These are phyloP conservation scores for Globisporangium cylindrosporum DNA, from an alignment of 352 stramenopile species.

Conservation along the genomic window DNA sequence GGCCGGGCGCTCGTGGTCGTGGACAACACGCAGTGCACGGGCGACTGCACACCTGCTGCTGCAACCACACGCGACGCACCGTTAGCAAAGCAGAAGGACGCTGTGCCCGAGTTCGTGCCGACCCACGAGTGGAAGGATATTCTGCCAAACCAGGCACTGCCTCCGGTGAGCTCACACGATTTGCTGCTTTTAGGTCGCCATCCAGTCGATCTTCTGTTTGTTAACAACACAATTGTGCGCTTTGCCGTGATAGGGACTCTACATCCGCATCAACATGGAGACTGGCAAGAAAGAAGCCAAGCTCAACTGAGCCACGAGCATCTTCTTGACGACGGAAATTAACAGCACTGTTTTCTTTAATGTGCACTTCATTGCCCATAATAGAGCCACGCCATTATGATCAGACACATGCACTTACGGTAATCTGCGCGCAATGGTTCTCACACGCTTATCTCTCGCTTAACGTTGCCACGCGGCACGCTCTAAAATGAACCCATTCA, in stretches of 20 bases:
- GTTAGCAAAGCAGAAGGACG: background rate
- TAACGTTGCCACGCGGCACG: background rate
- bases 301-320: conserved; percentile 24
- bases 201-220: background rate
- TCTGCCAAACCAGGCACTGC: conserved; percentile 45
- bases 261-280: conserved; percentile 56
- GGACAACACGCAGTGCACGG: conserved; percentile 10
- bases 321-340: background rate
- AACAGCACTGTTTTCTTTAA: background rate
- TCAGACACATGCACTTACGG: background rate
- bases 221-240: background rate
- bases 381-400: background rate
- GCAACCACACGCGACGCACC: background rate
- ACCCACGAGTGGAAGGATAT: conserved; percentile 63
- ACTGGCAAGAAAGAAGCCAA: conserved; percentile 67
- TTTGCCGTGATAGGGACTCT: conserved; percentile 31
- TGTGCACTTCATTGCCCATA: background rate
- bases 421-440: background rate
- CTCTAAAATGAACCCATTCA: background rate
- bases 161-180: conserved; percentile 24
- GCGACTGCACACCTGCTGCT: conserved; percentile 10
- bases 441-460: background rate
- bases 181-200: background rate
- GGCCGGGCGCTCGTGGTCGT: conserved; percentile 12
- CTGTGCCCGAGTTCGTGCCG: conserved; percentile 53